Evolutionary conservation across 306 rosid species (phyloP).

Genomic region (Cicer yamashitae): DNA sequence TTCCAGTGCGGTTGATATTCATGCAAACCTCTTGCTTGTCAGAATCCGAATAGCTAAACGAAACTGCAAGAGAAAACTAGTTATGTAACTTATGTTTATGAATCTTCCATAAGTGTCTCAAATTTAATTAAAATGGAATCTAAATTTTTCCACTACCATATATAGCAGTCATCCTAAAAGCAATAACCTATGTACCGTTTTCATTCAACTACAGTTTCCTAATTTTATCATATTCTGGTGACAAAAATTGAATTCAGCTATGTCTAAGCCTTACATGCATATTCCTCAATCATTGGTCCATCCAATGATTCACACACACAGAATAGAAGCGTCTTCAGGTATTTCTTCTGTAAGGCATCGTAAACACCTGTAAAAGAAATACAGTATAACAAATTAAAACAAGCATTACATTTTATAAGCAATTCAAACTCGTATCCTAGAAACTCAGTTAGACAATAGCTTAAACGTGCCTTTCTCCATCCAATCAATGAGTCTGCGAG

Average conservation of each 20-base stretch:
- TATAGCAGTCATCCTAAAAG: conserved; percentile 20
- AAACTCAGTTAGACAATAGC: conserved; percentile 33
- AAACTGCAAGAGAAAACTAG: conserved; percentile 64
- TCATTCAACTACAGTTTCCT: conserved; percentile 22
- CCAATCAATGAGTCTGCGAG: conserved; percentile 95
- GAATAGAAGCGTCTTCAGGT: conserved; percentile 84
- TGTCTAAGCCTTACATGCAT: conserved; percentile 70
- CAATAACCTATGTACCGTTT: background rate
- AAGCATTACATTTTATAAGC: background rate
- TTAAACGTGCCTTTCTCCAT: conserved; percentile 81
- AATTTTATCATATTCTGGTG: conserved; percentile 25
- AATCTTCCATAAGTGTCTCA: conserved; percentile 20
- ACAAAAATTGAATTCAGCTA: conserved; percentile 14
- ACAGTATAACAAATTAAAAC: conserved; percentile 11
- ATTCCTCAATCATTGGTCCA: conserved; percentile 98
- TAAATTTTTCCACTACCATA: conserved; percentile 6
- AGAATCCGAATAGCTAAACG: conserved; percentile 79
- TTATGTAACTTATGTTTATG: conserved; percentile 1
- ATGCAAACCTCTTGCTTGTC: conserved; percentile 84
- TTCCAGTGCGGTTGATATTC: conserved; percentile 84
- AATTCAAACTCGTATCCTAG: background rate
- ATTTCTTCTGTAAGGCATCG: conserved; percentile 86
- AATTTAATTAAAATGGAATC: conserved; percentile 5
- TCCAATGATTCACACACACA: conserved; percentile 82
- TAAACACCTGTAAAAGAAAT: conserved; percentile 69